phyloP scores from a whole-genome alignment of 768 basidiomycete species.

The Fibroporia radiculosa region DNA sequence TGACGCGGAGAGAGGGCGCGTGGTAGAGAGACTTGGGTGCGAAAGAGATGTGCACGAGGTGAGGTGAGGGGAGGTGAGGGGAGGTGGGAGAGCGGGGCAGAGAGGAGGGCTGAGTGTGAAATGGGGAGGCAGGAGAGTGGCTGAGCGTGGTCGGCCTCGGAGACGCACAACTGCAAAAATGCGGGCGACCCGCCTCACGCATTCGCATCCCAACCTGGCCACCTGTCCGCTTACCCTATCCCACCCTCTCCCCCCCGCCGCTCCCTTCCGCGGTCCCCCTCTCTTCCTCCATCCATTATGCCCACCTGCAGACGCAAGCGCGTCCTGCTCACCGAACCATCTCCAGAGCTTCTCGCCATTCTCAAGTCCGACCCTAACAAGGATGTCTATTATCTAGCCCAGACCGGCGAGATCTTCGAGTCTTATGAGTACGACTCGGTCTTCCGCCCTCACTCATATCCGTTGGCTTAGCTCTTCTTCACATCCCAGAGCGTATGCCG shows the following conservation, averaged over 20 bases:
- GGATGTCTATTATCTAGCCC: constrained; percentile 85
- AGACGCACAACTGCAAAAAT: constrained; percentile 23
- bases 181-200: constrained; percentile 22
- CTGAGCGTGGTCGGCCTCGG: constrained; percentile 19
- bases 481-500: constrained; percentile 59
- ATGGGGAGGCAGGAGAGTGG: constrained; percentile 11
- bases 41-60: no score
- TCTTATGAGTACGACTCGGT: constrained; percentile 77
- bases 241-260: constrained; percentile 30
- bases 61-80: not conserved
- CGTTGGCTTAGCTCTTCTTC: constrained; percentile 24
- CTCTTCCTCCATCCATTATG: constrained; percentile 38
- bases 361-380: constrained; percentile 55
- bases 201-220: constrained; percentile 22
- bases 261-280: constrained; percentile 27
- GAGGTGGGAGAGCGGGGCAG: constrained; percentile 6
- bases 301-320: constrained; percentile 86
- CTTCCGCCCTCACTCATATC: constrained; percentile 18
- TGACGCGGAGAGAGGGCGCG: not conserved
- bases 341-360: constrained; percentile 58
- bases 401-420: constrained; percentile 97
- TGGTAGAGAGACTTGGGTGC: no score
- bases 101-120: constrained; percentile 14
- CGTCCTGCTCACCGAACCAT: constrained; percentile 81
- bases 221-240: constrained; percentile 16